Conservation (phyloP, 2,329 filamentous ascomycete species). For the Chaetomium olivaceum region DNA sequence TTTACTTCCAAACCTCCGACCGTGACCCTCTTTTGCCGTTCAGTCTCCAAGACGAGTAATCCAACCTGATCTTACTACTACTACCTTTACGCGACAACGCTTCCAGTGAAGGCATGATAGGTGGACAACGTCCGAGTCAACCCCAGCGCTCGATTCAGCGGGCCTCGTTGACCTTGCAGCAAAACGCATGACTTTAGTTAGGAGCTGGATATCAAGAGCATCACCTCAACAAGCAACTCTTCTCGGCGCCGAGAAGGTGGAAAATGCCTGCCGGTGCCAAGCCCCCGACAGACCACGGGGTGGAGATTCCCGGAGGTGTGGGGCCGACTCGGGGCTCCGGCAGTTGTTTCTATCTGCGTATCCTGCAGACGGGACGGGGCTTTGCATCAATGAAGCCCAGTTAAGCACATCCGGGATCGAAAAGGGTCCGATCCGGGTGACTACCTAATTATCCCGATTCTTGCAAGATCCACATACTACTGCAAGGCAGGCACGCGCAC, state of each 20-base stretch:
- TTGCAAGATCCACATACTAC: too few relatives aligned
- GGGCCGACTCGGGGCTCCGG: not conserved
- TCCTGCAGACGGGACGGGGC: too few relatives aligned
- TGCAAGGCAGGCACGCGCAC: too few relatives aligned
- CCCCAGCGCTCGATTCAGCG: not conserved
- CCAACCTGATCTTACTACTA: too few relatives aligned
- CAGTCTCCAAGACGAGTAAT: not conserved
- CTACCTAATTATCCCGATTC: too few relatives aligned
- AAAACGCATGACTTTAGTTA: too few relatives aligned
- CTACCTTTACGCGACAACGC: too few relatives aligned
- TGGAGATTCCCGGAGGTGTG: not conserved
- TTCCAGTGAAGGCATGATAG: not conserved
- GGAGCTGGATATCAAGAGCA: not conserved
- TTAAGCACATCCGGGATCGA: not conserved
- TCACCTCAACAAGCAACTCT: not conserved
- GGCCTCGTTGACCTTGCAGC: too few relatives aligned
- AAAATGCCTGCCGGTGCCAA: not conserved
- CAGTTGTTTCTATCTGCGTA: not conserved
- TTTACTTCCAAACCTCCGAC: too few relatives aligned
- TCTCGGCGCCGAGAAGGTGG: not conserved
- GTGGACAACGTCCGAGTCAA: not conserved
- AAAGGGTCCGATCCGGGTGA: too few relatives aligned
- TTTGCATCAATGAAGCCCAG: not conserved
- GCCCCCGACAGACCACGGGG: too few relatives aligned
- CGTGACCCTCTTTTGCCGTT: too few relatives aligned